Conservation (phyloP, 2,329 filamentous ascomycete species). For the Capronia epimyces region DNA sequence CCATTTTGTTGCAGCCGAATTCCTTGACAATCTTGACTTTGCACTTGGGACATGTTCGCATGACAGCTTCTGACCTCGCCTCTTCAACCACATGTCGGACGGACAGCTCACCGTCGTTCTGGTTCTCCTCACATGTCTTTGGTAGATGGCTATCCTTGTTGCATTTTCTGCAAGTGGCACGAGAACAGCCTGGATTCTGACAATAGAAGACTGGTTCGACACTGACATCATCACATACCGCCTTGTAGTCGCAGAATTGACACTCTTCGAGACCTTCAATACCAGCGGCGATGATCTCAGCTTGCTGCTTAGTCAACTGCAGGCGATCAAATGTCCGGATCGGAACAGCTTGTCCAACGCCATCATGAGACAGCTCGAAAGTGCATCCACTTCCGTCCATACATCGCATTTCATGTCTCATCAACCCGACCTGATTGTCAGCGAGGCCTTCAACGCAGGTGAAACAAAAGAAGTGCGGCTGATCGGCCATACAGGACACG, state of each 20-base stretch:
- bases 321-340: conserved; percentile 56
- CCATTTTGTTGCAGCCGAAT: conserved; percentile 78
- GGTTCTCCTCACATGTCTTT: conserved; percentile 62
- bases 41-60: conserved; percentile 63
- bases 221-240: conserved; percentile 63
- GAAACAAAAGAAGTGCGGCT: conserved; percentile 63
- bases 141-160: conserved; percentile 65
- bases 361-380: conserved; percentile 35
- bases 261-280: conserved; percentile 70
- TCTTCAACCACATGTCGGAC: conserved; percentile 69
- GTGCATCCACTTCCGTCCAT: conserved; percentile 64
- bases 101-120: conserved; percentile 54
- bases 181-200: conserved; percentile 58
- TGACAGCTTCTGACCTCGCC: conserved; percentile 73
- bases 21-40: conserved; percentile 74
- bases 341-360: conserved; percentile 22
- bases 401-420: conserved; percentile 64
- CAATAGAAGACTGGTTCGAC: conserved; percentile 70
- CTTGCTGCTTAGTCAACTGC: conserved; percentile 65
- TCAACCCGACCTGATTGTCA: conserved; percentile 61
- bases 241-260: conserved; percentile 77
- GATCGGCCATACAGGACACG: conserved; percentile 59
- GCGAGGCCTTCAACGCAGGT: conserved; percentile 61
- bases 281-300: conserved; percentile 61
- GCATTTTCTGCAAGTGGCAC: conserved; percentile 64